phyloP scores from a whole-genome alignment of 352 stramenopile genomes.

The Pythium brassicae region DNA sequence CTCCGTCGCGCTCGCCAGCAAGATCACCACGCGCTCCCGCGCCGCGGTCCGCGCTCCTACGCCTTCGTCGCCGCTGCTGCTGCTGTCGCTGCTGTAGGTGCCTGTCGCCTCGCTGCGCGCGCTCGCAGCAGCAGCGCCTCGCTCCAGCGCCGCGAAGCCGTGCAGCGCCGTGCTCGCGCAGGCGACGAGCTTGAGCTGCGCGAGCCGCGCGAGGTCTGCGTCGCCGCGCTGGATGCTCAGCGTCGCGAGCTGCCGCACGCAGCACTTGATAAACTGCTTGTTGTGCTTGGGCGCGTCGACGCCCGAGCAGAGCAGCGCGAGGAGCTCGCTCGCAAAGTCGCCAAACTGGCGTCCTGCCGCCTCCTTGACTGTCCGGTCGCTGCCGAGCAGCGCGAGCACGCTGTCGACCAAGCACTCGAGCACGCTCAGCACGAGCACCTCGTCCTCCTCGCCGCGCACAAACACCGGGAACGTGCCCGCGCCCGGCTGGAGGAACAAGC shows the following conservation, averaged over 20 bases:
- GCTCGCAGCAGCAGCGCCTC: background rate
- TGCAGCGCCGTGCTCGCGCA: slow-evolving; percentile 54
- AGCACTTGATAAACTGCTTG: slow-evolving; percentile 63
- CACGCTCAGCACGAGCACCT: slow-evolving; percentile 68
- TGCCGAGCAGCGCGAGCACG: slow-evolving; percentile 48
- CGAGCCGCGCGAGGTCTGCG: slow-evolving; percentile 34
- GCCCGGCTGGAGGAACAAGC: slow-evolving; percentile 49
- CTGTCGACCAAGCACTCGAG: slow-evolving; percentile 75
- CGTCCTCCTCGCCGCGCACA: slow-evolving; percentile 69
- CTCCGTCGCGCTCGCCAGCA: slow-evolving; percentile 55
- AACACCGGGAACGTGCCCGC: slow-evolving; percentile 47
- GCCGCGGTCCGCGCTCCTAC: slow-evolving; percentile 20
- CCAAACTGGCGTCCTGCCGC: slow-evolving; percentile 12
- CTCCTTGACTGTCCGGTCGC: slow-evolving; percentile 22
- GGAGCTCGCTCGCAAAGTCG: slow-evolving; percentile 49
- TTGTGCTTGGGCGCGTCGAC: slow-evolving; percentile 50
- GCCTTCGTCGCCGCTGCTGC: background rate
- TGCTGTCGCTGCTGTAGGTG: background rate
- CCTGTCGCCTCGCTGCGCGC: background rate
- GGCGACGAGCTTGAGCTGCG: slow-evolving; percentile 48
- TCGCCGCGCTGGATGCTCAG: slow-evolving; percentile 65
- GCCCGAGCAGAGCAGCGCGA: slow-evolving; percentile 55
- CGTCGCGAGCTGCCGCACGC: slow-evolving; percentile 70
- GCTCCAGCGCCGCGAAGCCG: slow-evolving; percentile 41
- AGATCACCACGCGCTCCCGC: slow-evolving; percentile 59